phyloP scores from a whole-genome alignment of 345 rosid species.

The Hibiscus mutabilis region DNA sequence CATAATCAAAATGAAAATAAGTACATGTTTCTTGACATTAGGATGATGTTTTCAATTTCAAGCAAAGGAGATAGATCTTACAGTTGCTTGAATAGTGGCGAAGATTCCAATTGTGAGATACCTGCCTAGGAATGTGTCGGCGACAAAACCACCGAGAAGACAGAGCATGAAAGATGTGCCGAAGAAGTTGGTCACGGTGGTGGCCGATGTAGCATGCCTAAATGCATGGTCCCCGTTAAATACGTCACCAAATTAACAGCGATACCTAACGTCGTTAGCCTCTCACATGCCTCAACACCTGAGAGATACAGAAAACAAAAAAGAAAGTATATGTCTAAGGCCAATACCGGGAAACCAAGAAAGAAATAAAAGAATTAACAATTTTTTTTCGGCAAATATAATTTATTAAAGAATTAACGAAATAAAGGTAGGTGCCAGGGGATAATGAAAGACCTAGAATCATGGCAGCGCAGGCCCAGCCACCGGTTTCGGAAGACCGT shows the following conservation, averaged over 20 bases:
- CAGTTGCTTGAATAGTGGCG: conserved; percentile 73
- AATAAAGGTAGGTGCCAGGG: too few relatives aligned
- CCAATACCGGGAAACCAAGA: not conserved
- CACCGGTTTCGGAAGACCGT: conserved; percentile 55
- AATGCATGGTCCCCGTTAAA: conserved; percentile 82
- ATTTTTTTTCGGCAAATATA: not conserved
- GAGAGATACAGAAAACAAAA: not conserved
- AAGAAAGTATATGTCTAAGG: not conserved
- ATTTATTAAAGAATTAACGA: not conserved
- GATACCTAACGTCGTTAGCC: conserved; percentile 89
- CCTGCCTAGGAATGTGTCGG: conserved; percentile 86
- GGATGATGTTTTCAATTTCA: not conserved
- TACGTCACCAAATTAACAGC: conserved; percentile 93
- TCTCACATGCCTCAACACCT: conserved; percentile 82
- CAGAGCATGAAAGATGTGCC: conserved; percentile 98
- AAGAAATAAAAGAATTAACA: not conserved
- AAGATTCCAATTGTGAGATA: conserved; percentile 77
- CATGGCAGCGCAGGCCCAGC: conserved; percentile 91
- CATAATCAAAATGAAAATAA: not conserved
- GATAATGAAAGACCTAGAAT: conserved; percentile 53
- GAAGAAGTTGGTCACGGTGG: conserved; percentile 78
- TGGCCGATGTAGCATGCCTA: conserved; percentile 83
- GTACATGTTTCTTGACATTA: not conserved
- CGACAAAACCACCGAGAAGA: conserved; percentile 86
- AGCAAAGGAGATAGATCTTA: conserved; percentile 18